Evolutionary conservation across 495 filamentous ascomycete species (phyloP).

Genomic region (Podospora fimiseda): DNA sequence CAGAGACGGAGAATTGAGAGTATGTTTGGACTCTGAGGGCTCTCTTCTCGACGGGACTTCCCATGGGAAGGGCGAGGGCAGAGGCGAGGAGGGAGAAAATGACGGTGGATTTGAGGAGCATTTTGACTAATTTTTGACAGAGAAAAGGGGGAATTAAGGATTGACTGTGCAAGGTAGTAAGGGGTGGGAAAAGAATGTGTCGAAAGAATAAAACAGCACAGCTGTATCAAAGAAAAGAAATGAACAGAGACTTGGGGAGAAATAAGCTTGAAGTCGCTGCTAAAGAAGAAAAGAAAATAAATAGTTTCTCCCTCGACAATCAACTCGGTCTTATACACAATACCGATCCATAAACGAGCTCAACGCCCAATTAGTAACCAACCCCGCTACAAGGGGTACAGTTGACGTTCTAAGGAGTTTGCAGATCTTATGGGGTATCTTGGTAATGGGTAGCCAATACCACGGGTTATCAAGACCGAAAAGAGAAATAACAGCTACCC

Average conservation of each 20-base stretch:
- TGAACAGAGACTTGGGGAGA: slow-evolving; percentile 4
- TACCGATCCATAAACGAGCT: too few species aligned
- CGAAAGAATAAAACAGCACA: slow-evolving; percentile 18
- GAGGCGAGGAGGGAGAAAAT: slow-evolving; percentile 26
- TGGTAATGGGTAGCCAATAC: too few species aligned
- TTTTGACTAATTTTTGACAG: slow-evolving; percentile 14
- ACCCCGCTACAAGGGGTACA: too few species aligned
- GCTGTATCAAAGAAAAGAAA: slow-evolving; percentile 16
- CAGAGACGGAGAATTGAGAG: slow-evolving; percentile 34
- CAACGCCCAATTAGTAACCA: too few species aligned
- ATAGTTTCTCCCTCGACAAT: not conserved
- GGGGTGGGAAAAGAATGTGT: not conserved
- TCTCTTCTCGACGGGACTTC: slow-evolving; percentile 2
- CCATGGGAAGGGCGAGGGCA: slow-evolving; percentile 20
- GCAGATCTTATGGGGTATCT: too few species aligned
- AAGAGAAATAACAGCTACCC: too few species aligned
- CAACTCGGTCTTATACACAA: not conserved
- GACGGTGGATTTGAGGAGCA: slow-evolving; percentile 26
- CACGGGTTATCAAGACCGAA: too few species aligned
- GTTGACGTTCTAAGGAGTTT: too few species aligned
- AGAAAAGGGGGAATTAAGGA: slow-evolving; percentile 4
- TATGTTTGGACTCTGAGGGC: slow-evolving; percentile 21
- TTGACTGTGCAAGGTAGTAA: too few species aligned
- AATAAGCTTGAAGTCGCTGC: slow-evolving; percentile 5
- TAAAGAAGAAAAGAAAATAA: not conserved